Evolutionary conservation across 768 basidiomycete species (phyloP).

Genomic region (Kwoniella sp.): DNA sequence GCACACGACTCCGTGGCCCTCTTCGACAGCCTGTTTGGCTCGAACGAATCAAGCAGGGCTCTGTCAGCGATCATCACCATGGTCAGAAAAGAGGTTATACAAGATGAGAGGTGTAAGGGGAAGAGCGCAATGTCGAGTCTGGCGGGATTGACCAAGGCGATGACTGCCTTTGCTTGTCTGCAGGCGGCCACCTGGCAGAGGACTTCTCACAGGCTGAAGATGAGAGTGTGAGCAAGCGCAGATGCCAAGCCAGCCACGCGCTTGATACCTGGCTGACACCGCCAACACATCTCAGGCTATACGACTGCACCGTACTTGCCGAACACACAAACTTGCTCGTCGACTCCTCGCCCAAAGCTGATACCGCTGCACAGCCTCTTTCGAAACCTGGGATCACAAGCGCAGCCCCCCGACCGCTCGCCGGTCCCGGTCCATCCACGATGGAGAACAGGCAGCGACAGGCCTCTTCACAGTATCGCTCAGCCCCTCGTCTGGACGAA

Average conservation of each 20-base stretch:
- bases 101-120: conserved; percentile 39
- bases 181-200: conserved; percentile 50
- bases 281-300: conserved; percentile 27
- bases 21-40: conserved; percentile 49
- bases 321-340: too few relatives aligned
- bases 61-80: conserved; percentile 50
- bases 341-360: background rate
- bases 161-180: conserved; percentile 51
- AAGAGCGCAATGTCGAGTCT: conserved; percentile 38
- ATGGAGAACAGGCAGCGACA: background rate
- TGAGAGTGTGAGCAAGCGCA: conserved; percentile 48
- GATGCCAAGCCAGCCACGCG: too few relatives aligned
- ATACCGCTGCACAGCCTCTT: background rate
- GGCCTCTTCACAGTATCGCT: background rate
- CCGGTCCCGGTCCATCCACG: conserved; percentile 23
- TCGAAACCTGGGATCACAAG: too few relatives aligned
- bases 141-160: conserved; percentile 49
- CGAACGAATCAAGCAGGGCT: conserved; percentile 51
- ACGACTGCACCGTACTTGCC: conserved; percentile 48
- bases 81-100: conserved; percentile 46
- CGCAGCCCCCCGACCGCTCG: background rate
- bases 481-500: conserved; percentile 1
- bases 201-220: conserved; percentile 36
- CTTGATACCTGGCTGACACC: conserved; percentile 1
- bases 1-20: conserved; percentile 38